Base-by-base conservation (phyloP, 1,284 basidiomycete genomes). In the Leccinum fallax region DNA sequence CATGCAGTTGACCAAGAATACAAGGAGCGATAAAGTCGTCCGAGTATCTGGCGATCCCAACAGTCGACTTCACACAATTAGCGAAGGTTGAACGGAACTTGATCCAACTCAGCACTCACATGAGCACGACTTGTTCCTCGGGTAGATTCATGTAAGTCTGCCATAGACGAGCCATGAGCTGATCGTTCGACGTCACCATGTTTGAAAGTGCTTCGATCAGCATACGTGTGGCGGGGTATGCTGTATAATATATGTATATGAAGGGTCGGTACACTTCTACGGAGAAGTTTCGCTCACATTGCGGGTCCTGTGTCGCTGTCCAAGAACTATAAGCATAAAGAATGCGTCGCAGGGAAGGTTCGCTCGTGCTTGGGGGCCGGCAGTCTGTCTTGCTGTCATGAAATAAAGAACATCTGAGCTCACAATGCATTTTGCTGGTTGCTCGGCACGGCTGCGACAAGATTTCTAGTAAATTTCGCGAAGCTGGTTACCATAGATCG, bases 401-500 rank as follows among this genome's bases (percentile, higher is more conserved):
- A 30, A 55, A 15, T 9, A 49, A 62, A 2, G n/a, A 34, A 61
- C 52, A 65, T 60, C 32, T 26, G 19, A 36, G 78, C 89, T 78
- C 68, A 93, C 91, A 84, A 89, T 55, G 86, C 86, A 63, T 76
- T 79, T 57, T 74, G 69, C 70, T 93, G 91, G 74, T 92, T 93
- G 21, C 72, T 67, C 13, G 85, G 80, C 26, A 86, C 83, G 13
- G 83, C 86, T 13, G 89, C 90, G 32, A 89, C 86, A 13, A 93
- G 76, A 72, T 93, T 93, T 63, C 92, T 83, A 5, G 89, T 92
- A 68, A 93, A 89, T 65, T 83, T 87, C 5, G 86, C 86, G n/a
- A 90, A 67, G 66, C 79, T 82, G 16, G 79, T 74, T 56, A 80
- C 79, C 3, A 87, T 72, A 0, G 65, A 61, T 53, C 74, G 76